Percentiles rank a stretch among this genome's conserved stretches.
Evolutionary conservation across 257 asterid genomes (phyloP).

Genomic region (Dorcoceras hygrometricum): DNA sequence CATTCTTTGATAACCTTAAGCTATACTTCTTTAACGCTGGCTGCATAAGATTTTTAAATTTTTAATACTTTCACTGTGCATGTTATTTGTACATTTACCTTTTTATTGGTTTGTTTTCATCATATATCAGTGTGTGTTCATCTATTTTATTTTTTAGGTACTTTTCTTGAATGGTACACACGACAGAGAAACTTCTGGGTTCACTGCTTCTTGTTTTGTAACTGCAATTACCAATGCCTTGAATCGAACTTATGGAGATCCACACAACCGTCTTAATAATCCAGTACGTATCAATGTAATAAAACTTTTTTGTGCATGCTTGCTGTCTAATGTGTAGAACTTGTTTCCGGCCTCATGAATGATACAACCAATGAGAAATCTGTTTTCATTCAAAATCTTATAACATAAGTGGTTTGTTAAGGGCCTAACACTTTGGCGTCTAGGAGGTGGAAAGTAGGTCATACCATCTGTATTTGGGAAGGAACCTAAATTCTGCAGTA

Average conservation of each 20-base stretch:
- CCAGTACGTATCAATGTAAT: slow-evolving; percentile 48
- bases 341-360: not conserved
- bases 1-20: not conserved
- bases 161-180: slow-evolving; percentile 82
- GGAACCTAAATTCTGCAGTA: not conserved
- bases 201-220: slow-evolving; percentile 84
- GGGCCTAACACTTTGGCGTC: not conserved
- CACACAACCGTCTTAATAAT: slow-evolving; percentile 58
- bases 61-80: not conserved
- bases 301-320: slow-evolving; percentile 4
- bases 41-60: not conserved
- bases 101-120: slow-evolving; percentile 1
- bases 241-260: slow-evolving; percentile 78
- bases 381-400: not conserved
- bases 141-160: slow-evolving; percentile 47
- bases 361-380: not conserved
- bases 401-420: not conserved
- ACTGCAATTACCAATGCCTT: slow-evolving; percentile 88
- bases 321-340: not conserved
- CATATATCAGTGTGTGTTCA: slow-evolving; percentile 8
- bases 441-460: not conserved
- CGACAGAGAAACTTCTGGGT: slow-evolving; percentile 87
- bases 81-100: not conserved
- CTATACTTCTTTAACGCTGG: not conserved
- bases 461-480: not conserved